phyloP scores from a whole-genome alignment of 2,329 filamentous ascomycete species.

The Bipolaris cookei region DNA sequence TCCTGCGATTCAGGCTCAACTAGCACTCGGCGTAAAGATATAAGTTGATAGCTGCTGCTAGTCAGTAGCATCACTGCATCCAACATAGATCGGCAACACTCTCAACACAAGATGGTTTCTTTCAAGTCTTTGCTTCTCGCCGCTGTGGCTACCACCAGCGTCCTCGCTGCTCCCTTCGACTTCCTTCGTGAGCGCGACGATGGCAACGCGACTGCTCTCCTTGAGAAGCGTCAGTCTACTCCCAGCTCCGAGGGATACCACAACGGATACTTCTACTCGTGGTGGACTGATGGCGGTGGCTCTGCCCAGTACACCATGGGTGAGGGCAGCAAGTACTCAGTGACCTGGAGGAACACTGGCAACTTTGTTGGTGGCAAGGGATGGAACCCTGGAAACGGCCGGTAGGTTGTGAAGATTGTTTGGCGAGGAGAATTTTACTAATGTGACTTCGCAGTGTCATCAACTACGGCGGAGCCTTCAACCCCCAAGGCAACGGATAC shows the following conservation, averaged over 20 bases:
- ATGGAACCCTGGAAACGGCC: slow-evolving; percentile 53
- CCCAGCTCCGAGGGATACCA: slow-evolving; percentile 56
- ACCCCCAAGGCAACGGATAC: slow-evolving; percentile 29
- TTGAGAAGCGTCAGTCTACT: slow-evolving; percentile 42
- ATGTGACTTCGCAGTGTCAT: slow-evolving; percentile 15
- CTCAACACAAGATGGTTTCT: slow-evolving; percentile 26
- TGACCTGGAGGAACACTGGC: slow-evolving; percentile 30
- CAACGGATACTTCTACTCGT: slow-evolving; percentile 62
- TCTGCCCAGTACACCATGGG: slow-evolving; percentile 32
- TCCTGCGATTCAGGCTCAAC: slow-evolving; percentile 25
- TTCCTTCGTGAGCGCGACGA: slow-evolving; percentile 29
- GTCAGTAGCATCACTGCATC: slow-evolving; percentile 15
- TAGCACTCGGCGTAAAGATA: slow-evolving; percentile 11
- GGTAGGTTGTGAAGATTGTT: slow-evolving; percentile 39
- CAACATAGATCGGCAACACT: slow-evolving; percentile 10
- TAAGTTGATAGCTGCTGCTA: slow-evolving; percentile 13
- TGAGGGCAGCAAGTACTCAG: slow-evolving; percentile 29
- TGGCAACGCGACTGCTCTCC: slow-evolving; percentile 23
- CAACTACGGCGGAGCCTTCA: slow-evolving; percentile 26
- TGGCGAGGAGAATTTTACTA: neutral
- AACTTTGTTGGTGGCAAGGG: slow-evolving; percentile 39
- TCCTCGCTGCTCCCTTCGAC: slow-evolving; percentile 27
- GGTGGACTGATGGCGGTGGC: slow-evolving; percentile 61
- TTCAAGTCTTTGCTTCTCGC: slow-evolving; percentile 33
- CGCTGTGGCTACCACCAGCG: slow-evolving; percentile 22